Conservation (phyloP, 257 asterid species). For the Cruciata laevipes region DNA sequence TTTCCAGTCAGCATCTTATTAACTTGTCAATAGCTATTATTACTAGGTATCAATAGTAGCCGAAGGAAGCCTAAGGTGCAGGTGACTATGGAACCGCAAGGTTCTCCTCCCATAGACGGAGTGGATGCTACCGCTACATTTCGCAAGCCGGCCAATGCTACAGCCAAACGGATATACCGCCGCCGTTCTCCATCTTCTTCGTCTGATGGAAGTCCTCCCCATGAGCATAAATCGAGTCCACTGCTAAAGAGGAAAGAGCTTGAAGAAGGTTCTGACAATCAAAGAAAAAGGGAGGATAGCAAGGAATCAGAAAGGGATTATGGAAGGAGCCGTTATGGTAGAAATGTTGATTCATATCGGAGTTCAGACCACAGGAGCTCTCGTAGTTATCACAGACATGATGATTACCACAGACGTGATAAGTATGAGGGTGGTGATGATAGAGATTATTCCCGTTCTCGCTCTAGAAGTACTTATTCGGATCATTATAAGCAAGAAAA, state of each 20-base stretch:
- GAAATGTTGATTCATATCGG: conserved; percentile 45
- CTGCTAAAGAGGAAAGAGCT: conserved; percentile 37
- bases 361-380: conserved; percentile 53
- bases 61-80: conserved; percentile 17
- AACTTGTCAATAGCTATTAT: background rate
- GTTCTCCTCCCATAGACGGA: conserved; percentile 28
- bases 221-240: conserved; percentile 49
- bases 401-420: conserved; percentile 49
- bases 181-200: conserved; percentile 85
- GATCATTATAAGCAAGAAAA: too few species aligned
- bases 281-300: conserved; percentile 43
- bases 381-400: conserved; percentile 34
- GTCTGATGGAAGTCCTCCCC: conserved; percentile 61
- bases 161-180: conserved; percentile 69
- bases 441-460: conserved; percentile 59
- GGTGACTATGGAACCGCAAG: conserved; percentile 19
- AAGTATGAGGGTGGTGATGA: conserved; percentile 56
- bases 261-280: conserved; percentile 33
- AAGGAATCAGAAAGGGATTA: conserved; percentile 33
- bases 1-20: too few species aligned
- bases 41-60: background rate
- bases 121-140: conserved; percentile 51
- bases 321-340: conserved; percentile 39
- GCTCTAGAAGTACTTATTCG: conserved; percentile 30
- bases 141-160: conserved; percentile 72